Evolutionary conservation across 2,329 filamentous ascomycete genomes (phyloP), one percentile per base, ranked within the genome.

Genomic region (Xylariaceae sp.): DNA sequence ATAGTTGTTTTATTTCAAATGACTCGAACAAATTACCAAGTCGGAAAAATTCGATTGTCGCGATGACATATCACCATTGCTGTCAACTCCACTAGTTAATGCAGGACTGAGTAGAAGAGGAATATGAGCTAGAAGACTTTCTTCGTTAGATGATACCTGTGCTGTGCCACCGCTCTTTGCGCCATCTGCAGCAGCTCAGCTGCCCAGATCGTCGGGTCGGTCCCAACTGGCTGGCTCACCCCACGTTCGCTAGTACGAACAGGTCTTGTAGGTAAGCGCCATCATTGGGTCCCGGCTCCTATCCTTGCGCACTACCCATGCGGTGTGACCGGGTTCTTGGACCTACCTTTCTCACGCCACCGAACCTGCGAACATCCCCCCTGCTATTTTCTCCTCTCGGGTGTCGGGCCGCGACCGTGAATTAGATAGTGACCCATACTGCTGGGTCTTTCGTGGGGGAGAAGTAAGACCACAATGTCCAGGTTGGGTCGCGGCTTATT

Each of bases 131-230:
- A 37, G 32, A 37, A 16, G 3, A 16, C 32, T 37, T 37, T 37
- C 14, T 16, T 37, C 12, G 14, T 14, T 37, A 12, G 9, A 37
- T 3, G 12, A 37, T 16, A 37, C 23, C n/a, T 6, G 10, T 29
- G 32, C 32, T 37, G 54, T 60, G 57, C 60, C 60, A 62, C 60
- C 60, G 60, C 60, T 62, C 50, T 60, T 60, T 62, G 50, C 52
- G 44, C 45, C 52, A 56, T 57, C 45, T 57, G 44, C 20, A 44
- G 14, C 19, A 26, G 20, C 20, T n/a, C 46, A 29, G 29, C 20
- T 21, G 52, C 45, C 60, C 60, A 62, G 57, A 54, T 26, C 49
- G 46, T 19, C 48, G 60, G 60, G 57, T 60, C 48, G 16, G 18
- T 52, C 57, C 57, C 48, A 23, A 21, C 59, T 21, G 45, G 43